Base-by-base conservation (phyloP, 2,329 filamentous ascomycete species). In the Bipolaris gigantea region DNA sequence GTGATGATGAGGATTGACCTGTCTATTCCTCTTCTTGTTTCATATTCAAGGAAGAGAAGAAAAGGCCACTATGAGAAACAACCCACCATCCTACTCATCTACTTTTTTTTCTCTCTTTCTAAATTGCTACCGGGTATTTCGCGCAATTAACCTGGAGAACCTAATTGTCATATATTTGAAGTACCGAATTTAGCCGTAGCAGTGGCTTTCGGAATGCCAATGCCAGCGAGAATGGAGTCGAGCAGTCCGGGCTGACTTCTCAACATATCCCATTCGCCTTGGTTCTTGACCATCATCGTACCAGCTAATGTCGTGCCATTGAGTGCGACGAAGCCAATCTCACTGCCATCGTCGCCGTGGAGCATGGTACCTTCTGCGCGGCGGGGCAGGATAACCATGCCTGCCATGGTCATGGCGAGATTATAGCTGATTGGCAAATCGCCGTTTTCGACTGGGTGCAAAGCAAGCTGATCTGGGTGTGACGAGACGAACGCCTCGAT, bases 221-320 rank as follows among this genome's bases (percentile, higher is more conserved):
- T 73, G 2, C 65, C 61, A 16, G 58, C 41, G n/a, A 85, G 69
- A 13, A 83, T 71, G 5, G 63, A 60, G 42, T 77, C 73, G 34
- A 85, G 68, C 23, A 73, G 57, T 27, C 73, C 69, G 15, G 74
- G 74, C 27, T 77, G 71, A 5, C 64, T 56, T 36, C 74, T 72
- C 34, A 85, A 62, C 33, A 73, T 58, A 55, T 83, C 74, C 81
- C 81, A 85, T 62, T 84, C 80, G 8, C 73, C 74, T 61, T 81
- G 72, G 6, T 76, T 72, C 66, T 85, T 85, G 18, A 85, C 83
- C 82, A 85, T 83, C 56, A 85, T 68, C 4, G 82, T 85, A 1
- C 81, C 83, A 1, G 77, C 83, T 3, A 85, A 72, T 16, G 83
- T 75, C 0, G 83, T 85, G 3, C 83, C 83, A 56, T 85, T 85